Evolutionary conservation across 768 basidiomycete genomes (phyloP), one percentile per base, ranked within the genome.

Genomic region (Leucocoprinus leucothites): DNA sequence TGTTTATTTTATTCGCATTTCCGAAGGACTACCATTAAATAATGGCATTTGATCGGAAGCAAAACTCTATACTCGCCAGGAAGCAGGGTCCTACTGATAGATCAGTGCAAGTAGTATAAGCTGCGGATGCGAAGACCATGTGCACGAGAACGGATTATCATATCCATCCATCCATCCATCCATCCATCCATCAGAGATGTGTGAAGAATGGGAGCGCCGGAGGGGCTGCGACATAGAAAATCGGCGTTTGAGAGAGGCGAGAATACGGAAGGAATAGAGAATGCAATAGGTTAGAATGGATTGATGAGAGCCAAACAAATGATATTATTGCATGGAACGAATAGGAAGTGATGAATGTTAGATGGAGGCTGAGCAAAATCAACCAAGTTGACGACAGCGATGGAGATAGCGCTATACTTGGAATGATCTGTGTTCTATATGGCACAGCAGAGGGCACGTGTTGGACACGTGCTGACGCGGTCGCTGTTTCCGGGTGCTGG

Each of bases 391-490:
- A 52, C 57, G 34, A 56, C 48, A 47, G 53, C 48, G 40, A 53
- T 49, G 57, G 48, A 38, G 59, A 49, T 44, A 54, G 51, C 51
- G 46, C 59, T 53, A 61, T 54, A 61, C 36, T 51, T 57, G 57
- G 51, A 48, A 51, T 31, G 56, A 53, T 48, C 49, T 56, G 6
- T 49, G 60, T n/a, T 53, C 51, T 57, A 45, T 53, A 52, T 43
- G 16, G 25, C 52, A 45, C 51, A 47, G 43, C 48, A 44, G 42
- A 26, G 14, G 44, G 61, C 60, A 60, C 62, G 60, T 63, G 62
- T 63, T 35, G 31, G 28, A 45, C 61, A 63, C 60, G 60, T 59
- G 62, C 56, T 40, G 48, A 42, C 35, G 22, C 22, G 41, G 26
- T 38, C 38, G 35, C 19, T 47, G 6, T 31, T 31, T 5, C 31